These are phyloP conservation scores for Pseudogymnoascus sp. DNA, from an alignment of 2,329 filamentous ascomycete genomes.

Conservation along the genomic window DNA sequence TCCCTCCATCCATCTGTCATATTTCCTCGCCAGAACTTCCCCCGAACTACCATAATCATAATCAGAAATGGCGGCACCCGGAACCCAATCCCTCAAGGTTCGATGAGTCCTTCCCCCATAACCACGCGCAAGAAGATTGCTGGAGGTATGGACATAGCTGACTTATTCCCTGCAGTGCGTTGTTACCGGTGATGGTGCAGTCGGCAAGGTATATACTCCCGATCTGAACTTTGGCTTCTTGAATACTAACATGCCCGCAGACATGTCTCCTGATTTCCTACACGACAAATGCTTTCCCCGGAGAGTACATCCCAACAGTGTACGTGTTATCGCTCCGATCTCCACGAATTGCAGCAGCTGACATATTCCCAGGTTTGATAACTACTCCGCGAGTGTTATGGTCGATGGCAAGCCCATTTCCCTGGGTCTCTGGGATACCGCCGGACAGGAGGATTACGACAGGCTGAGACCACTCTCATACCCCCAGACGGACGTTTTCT, in stretches of 20 bases:
- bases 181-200: conserved; percentile 97
- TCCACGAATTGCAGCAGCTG: conserved; percentile 16
- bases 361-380: conserved; percentile 66
- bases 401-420: conserved; percentile 97
- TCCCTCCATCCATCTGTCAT: background rate
- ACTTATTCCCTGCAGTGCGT: conserved; percentile 60
- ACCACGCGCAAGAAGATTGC: conserved; percentile 10
- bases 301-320: conserved; percentile 99
- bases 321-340: conserved; percentile 36
- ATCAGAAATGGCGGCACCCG: conserved; percentile 62
- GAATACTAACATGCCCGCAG: conserved; percentile 40
- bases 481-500: conserved; percentile 95
- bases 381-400: conserved; percentile 98
- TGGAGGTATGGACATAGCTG: conserved; percentile 13
- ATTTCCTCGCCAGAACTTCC: background rate
- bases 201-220: conserved; percentile 69
- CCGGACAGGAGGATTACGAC: conserved; percentile 97
- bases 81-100: conserved; percentile 89
- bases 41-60: conserved; percentile 2
- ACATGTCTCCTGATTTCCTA: conserved; percentile 99
- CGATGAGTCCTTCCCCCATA: conserved; percentile 25
- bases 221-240: background rate
- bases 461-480: conserved; percentile 90
- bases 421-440: conserved; percentile 95
- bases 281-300: conserved; percentile 98